phyloP scores from a whole-genome alignment of 2,329 filamentous ascomycete genomes.

The Chrysoporthe deuterocubensis region DNA sequence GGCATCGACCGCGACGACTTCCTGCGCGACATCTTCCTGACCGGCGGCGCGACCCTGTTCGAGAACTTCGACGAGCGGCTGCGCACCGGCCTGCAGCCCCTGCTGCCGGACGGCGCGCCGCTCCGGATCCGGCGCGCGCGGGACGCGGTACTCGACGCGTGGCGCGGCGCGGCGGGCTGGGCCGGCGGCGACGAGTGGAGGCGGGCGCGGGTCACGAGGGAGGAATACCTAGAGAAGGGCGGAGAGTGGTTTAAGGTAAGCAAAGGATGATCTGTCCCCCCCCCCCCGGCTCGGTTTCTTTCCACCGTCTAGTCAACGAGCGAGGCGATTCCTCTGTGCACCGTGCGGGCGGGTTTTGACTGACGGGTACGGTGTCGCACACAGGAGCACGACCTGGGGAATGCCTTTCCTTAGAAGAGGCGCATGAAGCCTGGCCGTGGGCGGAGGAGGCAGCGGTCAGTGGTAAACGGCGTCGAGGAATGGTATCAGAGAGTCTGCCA shows the following conservation, averaged over 20 bases:
- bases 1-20: slow-evolving; percentile 66
- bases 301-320: too few species aligned
- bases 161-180: slow-evolving; percentile 92
- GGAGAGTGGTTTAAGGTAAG: slow-evolving; percentile 87
- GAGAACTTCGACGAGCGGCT: slow-evolving; percentile 84
- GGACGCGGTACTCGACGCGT: slow-evolving; percentile 84
- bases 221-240: slow-evolving; percentile 91
- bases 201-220: slow-evolving; percentile 70
- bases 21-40: slow-evolving; percentile 86
- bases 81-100: slow-evolving; percentile 69
- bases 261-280: slow-evolving; percentile 36
- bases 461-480: too few species aligned
- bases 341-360: neutral
- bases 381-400: slow-evolving; percentile 66
- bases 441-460: too few species aligned
- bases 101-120: slow-evolving; percentile 70
- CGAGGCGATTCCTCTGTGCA: neutral
- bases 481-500: too few species aligned
- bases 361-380: neutral
- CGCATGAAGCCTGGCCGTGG: too few species aligned
- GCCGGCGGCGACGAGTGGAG: slow-evolving; percentile 65
- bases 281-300: neutral
- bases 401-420: slow-evolving; percentile 44
- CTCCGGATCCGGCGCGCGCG: slow-evolving; percentile 74
- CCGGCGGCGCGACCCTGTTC: slow-evolving; percentile 90